Conservation (phyloP, 1,284 basidiomycete genomes). For the Malassezia brasiliensis region DNA sequence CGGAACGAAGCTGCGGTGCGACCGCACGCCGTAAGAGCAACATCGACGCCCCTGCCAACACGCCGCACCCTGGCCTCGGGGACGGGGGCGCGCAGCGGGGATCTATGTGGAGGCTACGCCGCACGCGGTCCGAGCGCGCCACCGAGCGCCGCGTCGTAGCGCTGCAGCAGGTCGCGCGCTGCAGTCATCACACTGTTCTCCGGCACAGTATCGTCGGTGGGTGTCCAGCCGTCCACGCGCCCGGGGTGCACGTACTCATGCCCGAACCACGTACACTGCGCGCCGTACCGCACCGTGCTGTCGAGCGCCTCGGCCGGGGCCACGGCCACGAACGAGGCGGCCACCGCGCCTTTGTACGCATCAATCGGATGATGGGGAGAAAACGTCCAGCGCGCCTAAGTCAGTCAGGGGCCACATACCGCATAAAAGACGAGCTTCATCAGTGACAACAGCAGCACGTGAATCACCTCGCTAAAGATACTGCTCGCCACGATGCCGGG, state of each 20-base stretch:
- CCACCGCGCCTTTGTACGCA: conserved; percentile 43
- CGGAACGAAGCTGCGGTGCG: not conserved
- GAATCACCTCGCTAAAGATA: conserved; percentile 44
- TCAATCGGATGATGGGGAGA: conserved; percentile 45
- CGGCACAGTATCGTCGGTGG: conserved; percentile 10
- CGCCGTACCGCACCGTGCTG: conserved; percentile 36
- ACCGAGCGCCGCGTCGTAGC: conserved; percentile 10
- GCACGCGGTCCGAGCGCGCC: not conserved
- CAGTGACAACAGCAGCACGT: conserved; percentile 24
- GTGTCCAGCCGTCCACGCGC: conserved; percentile 32
- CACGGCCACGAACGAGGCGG: conserved; percentile 35
- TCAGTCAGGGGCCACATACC: conserved; percentile 8
- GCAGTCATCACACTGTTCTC: conserved; percentile 4
- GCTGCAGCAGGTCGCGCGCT: conserved; percentile 15
- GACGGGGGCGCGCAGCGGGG: not conserved
- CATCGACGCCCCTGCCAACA: not conserved
- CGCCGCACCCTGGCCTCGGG: not conserved
- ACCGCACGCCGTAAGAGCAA: conserved; percentile 3
- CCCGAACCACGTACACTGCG: conserved; percentile 33
- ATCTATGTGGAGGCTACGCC: not conserved
- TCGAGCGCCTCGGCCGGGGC: conserved; percentile 28
- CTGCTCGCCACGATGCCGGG: conserved; percentile 47
- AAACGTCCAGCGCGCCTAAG: conserved; percentile 33
- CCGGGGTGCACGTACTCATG: conserved; percentile 39
- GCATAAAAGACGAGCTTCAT: conserved; percentile 42